Conservation (phyloP, 345 rosid genomes). For the Murraya paniculata region DNA sequence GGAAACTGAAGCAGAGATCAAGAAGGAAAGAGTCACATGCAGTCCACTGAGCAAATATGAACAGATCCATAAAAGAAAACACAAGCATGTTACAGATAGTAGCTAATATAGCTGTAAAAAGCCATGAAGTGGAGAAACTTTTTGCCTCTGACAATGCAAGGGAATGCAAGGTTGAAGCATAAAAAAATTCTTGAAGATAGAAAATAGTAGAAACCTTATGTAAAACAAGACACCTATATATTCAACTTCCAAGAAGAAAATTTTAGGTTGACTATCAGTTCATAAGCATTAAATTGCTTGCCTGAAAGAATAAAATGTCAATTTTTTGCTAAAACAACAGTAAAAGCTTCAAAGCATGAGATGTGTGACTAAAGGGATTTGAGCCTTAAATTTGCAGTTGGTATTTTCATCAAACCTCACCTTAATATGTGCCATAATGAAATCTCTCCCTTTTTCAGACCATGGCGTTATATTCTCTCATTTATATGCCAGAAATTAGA, state of each 20-base stretch:
- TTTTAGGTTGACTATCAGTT: background rate
- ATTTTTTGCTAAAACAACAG: background rate
- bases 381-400: background rate
- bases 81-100: background rate
- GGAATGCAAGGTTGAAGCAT: background rate
- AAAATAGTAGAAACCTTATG: background rate
- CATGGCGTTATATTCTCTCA: background rate
- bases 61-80: background rate
- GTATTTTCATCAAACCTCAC: background rate
- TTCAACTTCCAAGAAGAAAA: background rate
- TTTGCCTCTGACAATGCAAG: background rate
- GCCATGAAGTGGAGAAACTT: background rate
- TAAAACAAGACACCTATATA: background rate
- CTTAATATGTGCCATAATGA: background rate
- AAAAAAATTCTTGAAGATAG: background rate
- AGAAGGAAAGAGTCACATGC: background rate
- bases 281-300: background rate
- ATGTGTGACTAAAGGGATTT: background rate
- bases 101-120: background rate
- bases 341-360: background rate
- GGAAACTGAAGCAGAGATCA: constrained; percentile 62
- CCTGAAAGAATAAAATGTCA: background rate
- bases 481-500: background rate
- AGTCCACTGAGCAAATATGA: background rate
- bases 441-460: background rate